Base-by-base conservation (phyloP, 116 monocot genomes). In the Trichopus zeylanicus region DNA sequence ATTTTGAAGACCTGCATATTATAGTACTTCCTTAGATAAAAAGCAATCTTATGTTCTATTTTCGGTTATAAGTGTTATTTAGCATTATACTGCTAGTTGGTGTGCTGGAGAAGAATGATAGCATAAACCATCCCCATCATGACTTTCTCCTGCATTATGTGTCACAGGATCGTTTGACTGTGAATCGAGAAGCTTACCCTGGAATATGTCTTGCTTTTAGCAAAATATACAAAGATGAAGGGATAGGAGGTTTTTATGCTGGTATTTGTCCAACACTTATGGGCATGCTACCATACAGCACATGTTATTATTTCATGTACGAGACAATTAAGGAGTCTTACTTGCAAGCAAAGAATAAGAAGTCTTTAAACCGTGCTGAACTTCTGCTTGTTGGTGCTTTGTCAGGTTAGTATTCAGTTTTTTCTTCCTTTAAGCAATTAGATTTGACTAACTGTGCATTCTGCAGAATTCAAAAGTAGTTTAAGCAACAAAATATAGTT, bases 291-390 rank as follows among this genome's bases (percentile, higher is more conserved):
- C 97, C 97, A 20, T 98, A 98, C 53, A 98, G 97, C 51, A 98
- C 97, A 2, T 98, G 97, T 64, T 98, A 98, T 58, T 98, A 98
- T 71, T 98, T 98, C 80, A 91, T 91, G 91, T 98, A 98, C 49
- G 97, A 98, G n/a, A 82, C 84, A 31, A 61, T 91, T 21, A 98
- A 98, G 72, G 77, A 64, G 46, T 79, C 76, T 47, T 91, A 87
- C 61, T 91, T 84, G 66, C 63, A 29, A 12, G 65, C 78, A 20
- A 81, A 87, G 53, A 80, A 91, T 12, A 91, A 88, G 70, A 78
- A 77, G 22, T 56, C 75, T 4, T 49, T 98, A 47, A 87, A 51
- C 29, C 84, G 91, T 34, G 69, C 80, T 1, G 97, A 98, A 64
- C 68, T 98, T 23, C 68, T 98, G 35, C 46, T 98, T 48, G 68